Conservation (phyloP, 2,329 filamentous ascomycete genomes). For the Aspergillus awamori region DNA sequence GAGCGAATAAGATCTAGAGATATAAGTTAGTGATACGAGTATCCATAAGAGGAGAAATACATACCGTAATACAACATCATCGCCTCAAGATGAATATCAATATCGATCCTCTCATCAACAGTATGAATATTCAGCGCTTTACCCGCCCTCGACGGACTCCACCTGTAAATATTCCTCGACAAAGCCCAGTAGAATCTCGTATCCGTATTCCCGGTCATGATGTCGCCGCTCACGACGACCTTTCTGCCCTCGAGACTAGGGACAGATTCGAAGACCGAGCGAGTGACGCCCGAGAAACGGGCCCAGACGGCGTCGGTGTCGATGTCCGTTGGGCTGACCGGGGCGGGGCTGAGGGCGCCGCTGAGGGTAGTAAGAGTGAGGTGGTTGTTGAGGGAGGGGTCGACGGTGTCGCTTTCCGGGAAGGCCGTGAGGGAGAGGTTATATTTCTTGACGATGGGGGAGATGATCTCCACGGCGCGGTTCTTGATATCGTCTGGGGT, state of each 20-base stretch:
- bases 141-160: conserved; percentile 51
- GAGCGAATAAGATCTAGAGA: conserved; percentile 35
- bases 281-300: conserved; percentile 44
- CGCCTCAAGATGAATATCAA: conserved; percentile 48
- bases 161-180: conserved; percentile 57
- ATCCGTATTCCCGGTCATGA: conserved; percentile 59
- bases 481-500: conserved; percentile 50
- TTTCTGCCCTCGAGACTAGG: conserved; percentile 35
- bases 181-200: conserved; percentile 57
- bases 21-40: neutral
- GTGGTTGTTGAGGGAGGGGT: conserved; percentile 27
- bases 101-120: conserved; percentile 52
- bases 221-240: conserved; percentile 47
- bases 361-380: conserved; percentile 36
- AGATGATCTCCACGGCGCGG: conserved; percentile 51
- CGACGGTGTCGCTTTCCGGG: conserved; percentile 29
- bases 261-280: conserved; percentile 45
- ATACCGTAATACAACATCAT: conserved; percentile 49
- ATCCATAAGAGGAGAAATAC: neutral
- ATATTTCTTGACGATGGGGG: conserved; percentile 52
- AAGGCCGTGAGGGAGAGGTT: conserved; percentile 55
- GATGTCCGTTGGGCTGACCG: conserved; percentile 38
- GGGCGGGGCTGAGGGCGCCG: conserved; percentile 33
- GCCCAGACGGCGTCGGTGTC: conserved; percentile 36
- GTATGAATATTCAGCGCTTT: conserved; percentile 53